Percentiles rank a stretch among this genome's conserved stretches.
Conservation (phyloP, 2,329 filamentous ascomycete species). For the Aphanoascus verrucosus region DNA sequence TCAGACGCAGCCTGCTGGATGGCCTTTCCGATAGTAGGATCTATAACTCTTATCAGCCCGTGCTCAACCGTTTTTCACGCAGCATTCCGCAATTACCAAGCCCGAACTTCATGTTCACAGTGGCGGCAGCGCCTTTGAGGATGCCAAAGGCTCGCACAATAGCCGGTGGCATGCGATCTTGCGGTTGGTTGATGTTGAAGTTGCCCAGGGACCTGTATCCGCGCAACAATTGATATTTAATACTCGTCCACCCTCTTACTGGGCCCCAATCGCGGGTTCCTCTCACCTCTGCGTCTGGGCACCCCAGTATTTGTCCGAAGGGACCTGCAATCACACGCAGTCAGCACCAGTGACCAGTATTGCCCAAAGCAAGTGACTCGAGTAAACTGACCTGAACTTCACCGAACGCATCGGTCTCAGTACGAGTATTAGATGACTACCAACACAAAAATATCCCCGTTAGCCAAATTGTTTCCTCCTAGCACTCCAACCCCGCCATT, state of each 20-base stretch:
- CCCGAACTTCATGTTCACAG: slow-evolving; percentile 89
- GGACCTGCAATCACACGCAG: slow-evolving; percentile 42
- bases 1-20: slow-evolving; percentile 91
- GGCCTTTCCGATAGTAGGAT: slow-evolving; percentile 79
- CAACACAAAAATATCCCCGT: neutral
- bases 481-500: neutral
- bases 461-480: neutral
- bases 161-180: slow-evolving; percentile 93
- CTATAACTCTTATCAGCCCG: slow-evolving; percentile 37
- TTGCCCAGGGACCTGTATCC: slow-evolving; percentile 65
- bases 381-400: slow-evolving; percentile 58
- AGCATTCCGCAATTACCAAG: slow-evolving; percentile 44
- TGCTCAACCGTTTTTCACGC: slow-evolving; percentile 15
- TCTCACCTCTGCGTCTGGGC: slow-evolving; percentile 77
- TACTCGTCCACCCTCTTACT: slow-evolving; percentile 18
- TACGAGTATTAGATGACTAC: slow-evolving; percentile 45
- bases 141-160: slow-evolving; percentile 92
- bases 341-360: neutral
- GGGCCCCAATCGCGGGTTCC: neutral
- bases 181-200: slow-evolving; percentile 98
- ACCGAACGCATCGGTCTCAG: slow-evolving; percentile 95
- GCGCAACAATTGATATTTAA: neutral
- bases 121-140: slow-evolving; percentile 89
- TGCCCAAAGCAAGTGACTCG: neutral
- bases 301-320: slow-evolving; percentile 93